These are phyloP conservation scores for Danielia oregonensis DNA, from an alignment of 805 yeast genomes.

Conservation along the genomic window DNA sequence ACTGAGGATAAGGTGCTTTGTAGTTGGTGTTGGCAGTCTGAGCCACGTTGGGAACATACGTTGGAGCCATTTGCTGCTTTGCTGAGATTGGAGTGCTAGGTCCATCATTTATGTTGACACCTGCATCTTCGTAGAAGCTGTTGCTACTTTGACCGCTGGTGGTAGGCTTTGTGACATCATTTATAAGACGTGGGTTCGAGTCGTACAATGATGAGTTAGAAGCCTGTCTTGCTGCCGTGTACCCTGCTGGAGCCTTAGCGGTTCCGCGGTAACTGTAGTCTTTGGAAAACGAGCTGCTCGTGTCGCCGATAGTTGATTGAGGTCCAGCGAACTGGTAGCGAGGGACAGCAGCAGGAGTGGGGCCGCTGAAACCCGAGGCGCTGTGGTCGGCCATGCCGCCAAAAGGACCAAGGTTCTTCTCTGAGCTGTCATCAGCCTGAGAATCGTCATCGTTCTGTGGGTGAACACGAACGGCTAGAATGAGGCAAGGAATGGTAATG, in stretches of 20 bases:
- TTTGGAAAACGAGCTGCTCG: conserved; percentile 2
- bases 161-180: conserved; percentile 28
- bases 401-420: conserved; percentile 13
- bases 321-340: conserved; percentile 5
- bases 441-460: conserved; percentile 14
- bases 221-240: conserved; percentile 4
- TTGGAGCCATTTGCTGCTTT: conserved; percentile 31
- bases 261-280: conserved; percentile 10
- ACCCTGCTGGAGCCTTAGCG: conserved; percentile 2
- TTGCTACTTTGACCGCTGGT: conserved; percentile 2
- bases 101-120: conserved; percentile 25
- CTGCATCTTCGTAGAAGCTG: conserved; percentile 7
- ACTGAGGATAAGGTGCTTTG: conserved; percentile 24
- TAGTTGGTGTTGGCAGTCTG: conserved; percentile 22
- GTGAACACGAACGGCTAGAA: conserved; percentile 30
- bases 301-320: conserved; percentile 4
- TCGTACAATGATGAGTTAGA: conserved; percentile 25
- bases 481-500: conserved; percentile 47
- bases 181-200: conserved; percentile 29
- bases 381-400: conserved; percentile 6
- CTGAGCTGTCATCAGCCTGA: conserved; percentile 15
- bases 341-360: conserved; percentile 2
- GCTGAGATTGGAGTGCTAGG: conserved; percentile 33
- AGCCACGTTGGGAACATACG: conserved; percentile 23
- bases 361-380: conserved; percentile 5